These are phyloP conservation scores for Rosa multiflora DNA, from an alignment of 306 rosid genomes.

Conservation along the genomic window DNA sequence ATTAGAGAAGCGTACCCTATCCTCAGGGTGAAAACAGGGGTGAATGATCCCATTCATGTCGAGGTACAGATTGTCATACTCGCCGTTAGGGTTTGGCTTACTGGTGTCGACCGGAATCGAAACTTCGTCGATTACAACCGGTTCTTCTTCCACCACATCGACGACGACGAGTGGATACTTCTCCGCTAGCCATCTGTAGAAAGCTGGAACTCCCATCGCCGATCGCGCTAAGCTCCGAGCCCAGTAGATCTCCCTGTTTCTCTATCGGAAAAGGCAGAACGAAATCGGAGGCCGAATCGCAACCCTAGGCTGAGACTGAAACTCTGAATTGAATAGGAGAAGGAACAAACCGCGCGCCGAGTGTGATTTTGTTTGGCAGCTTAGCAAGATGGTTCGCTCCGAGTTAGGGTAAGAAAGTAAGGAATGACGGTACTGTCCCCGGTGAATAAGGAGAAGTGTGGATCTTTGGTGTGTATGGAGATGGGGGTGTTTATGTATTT, in stretches of 20 bases:
- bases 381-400: background rate
- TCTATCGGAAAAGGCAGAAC: background rate
- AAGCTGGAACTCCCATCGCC: slow-evolving; percentile 97
- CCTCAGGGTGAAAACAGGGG: slow-evolving; percentile 98
- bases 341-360: background rate
- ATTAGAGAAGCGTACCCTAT: slow-evolving; percentile 51
- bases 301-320: background rate
- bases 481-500: slow-evolving; percentile 10
- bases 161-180: slow-evolving; percentile 80
- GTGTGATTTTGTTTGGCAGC: background rate
- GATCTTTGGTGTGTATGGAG: background rate
- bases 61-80: slow-evolving; percentile 89
- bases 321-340: background rate
- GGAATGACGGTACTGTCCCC: slow-evolving; percentile 11
- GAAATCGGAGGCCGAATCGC: slow-evolving; percentile 17
- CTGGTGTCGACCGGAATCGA: slow-evolving; percentile 84
- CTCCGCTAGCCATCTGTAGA: slow-evolving; percentile 95
- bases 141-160: slow-evolving; percentile 83
- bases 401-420: slow-evolving; percentile 23
- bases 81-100: slow-evolving; percentile 79
- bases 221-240: background rate
- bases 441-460: no score
- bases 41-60: slow-evolving; percentile 97
- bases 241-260: background rate
- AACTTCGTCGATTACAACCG: slow-evolving; percentile 74